A percentile compares a stretch with the other conserved stretches of the same genome.
phyloP scores from a whole-genome alignment of 768 basidiomycete species.

The Infundibulicybe gibba region DNA sequence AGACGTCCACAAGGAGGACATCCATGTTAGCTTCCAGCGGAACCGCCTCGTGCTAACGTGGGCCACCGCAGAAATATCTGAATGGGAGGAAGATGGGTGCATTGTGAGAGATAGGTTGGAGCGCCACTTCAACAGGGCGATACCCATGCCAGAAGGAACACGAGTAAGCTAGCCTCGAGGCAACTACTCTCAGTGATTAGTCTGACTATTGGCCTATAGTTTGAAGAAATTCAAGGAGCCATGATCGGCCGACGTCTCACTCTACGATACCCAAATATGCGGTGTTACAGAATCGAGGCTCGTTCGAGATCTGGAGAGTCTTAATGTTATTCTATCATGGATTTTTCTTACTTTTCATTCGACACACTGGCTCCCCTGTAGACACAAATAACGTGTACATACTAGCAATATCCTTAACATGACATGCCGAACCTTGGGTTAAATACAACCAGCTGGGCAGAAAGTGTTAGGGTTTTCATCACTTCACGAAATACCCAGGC shows the following conservation, averaged over 20 bases:
- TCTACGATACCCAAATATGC: slow-evolving; percentile 65
- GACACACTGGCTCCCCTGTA: background rate
- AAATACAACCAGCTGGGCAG: background rate
- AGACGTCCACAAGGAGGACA: slow-evolving; percentile 70
- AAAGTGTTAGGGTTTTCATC: too few relatives aligned
- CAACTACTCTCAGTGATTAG: background rate
- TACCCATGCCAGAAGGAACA: slow-evolving; percentile 73
- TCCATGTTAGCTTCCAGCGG: slow-evolving; percentile 71
- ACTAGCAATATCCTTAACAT: too few relatives aligned
- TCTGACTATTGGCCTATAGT: slow-evolving; percentile 33
- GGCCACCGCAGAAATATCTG: slow-evolving; percentile 55
- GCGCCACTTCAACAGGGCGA: slow-evolving; percentile 60
- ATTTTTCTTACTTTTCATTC: background rate
- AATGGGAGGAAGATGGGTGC: slow-evolving; percentile 58
- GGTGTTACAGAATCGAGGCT: slow-evolving; percentile 39
- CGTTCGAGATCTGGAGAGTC: slow-evolving; percentile 39
- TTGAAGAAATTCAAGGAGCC: slow-evolving; percentile 68
- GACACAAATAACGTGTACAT: background rate
- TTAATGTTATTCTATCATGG: slow-evolving; percentile 13
- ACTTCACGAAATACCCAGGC: slow-evolving; percentile 9
- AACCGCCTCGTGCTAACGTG: slow-evolving; percentile 63
- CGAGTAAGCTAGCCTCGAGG: slow-evolving; percentile 37
- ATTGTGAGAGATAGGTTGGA: slow-evolving; percentile 62
- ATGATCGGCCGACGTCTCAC: slow-evolving; percentile 60
- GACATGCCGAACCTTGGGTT: too few relatives aligned